A percentile compares a stretch with the other conserved stretches of the same genome.
Evolutionary conservation across 176 grass and related monocot species (phyloP).

Genomic region (Hsuehochloa calcarea): DNA sequence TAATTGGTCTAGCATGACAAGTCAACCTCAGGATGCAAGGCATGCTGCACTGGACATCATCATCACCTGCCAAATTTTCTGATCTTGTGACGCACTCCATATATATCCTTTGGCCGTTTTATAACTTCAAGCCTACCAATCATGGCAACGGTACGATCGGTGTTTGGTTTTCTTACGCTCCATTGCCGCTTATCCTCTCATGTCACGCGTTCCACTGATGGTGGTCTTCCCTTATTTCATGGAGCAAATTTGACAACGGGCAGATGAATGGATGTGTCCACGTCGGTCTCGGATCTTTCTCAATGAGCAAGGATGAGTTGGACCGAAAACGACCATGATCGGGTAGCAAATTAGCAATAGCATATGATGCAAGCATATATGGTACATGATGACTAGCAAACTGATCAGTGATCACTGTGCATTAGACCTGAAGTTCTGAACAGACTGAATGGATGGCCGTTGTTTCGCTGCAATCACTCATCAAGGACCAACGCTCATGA

Average conservation of each 20-base stretch:
- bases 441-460: not conserved
- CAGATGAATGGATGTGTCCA: not conserved
- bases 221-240: not conserved
- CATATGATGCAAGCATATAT: not conserved
- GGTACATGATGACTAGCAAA: not conserved
- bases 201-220: not conserved
- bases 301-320: not conserved
- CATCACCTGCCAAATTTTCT: constrained; percentile 9
- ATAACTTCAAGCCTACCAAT: not conserved
- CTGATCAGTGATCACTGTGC: not conserved
- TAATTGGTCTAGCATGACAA: not conserved
- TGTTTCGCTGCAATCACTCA: constrained; percentile 5
- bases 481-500: not conserved
- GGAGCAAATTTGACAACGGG: not conserved
- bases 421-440: constrained; percentile 3
- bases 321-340: not conserved
- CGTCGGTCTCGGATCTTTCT: not conserved
- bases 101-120: not conserved
- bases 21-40: not conserved
- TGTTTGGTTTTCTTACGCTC: not conserved
- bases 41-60: constrained; percentile 5
- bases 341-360: not conserved
- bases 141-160: not conserved
- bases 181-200: not conserved
- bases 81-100: not conserved